Evolutionary conservation across 352 stramenopile genomes (phyloP).

Genomic region (Elongisporangium undulatum): DNA sequence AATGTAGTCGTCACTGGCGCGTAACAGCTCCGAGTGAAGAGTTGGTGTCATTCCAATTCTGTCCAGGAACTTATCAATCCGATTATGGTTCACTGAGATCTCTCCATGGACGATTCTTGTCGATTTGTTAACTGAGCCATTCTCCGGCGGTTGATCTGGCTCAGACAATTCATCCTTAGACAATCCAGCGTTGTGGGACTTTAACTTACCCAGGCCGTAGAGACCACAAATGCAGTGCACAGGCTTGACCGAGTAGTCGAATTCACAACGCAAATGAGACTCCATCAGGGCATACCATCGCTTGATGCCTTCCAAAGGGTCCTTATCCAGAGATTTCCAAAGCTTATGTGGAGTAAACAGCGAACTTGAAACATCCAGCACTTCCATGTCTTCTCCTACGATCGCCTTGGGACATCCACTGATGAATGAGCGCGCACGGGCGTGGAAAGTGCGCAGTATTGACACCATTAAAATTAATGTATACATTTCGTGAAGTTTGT

Average conservation of each 20-base stretch:
- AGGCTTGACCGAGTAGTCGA: slow-evolving; percentile 76
- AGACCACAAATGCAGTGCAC: slow-evolving; percentile 64
- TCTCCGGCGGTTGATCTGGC: not conserved
- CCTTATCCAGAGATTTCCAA: slow-evolving; percentile 59
- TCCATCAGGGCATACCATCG: slow-evolving; percentile 81
- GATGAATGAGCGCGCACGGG: slow-evolving; percentile 54
- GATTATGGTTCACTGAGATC: not conserved
- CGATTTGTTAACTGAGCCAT: not conserved
- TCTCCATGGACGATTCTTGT: not conserved
- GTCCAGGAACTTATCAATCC: slow-evolving; percentile 33
- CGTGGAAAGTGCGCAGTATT: slow-evolving; percentile 69
- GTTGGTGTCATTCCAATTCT: slow-evolving; percentile 43
- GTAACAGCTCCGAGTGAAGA: slow-evolving; percentile 36
- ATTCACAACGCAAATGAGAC: slow-evolving; percentile 73
- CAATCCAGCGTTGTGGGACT: not conserved
- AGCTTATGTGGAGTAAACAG: slow-evolving; percentile 76
- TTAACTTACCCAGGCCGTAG: slow-evolving; percentile 38
- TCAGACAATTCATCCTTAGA: not conserved
- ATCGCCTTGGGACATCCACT: slow-evolving; percentile 23
- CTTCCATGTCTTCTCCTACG: slow-evolving; percentile 18
- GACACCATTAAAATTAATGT: slow-evolving; percentile 79
- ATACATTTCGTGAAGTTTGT: slow-evolving; percentile 81
- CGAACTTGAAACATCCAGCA: slow-evolving; percentile 65
- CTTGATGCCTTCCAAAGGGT: slow-evolving; percentile 65
- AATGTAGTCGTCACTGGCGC: slow-evolving; percentile 71